A percentile compares a stretch with the other conserved stretches of the same genome.
phyloP scores from a whole-genome alignment of 2,329 filamentous ascomycete species.

The Exophiala xenobiotica region DNA sequence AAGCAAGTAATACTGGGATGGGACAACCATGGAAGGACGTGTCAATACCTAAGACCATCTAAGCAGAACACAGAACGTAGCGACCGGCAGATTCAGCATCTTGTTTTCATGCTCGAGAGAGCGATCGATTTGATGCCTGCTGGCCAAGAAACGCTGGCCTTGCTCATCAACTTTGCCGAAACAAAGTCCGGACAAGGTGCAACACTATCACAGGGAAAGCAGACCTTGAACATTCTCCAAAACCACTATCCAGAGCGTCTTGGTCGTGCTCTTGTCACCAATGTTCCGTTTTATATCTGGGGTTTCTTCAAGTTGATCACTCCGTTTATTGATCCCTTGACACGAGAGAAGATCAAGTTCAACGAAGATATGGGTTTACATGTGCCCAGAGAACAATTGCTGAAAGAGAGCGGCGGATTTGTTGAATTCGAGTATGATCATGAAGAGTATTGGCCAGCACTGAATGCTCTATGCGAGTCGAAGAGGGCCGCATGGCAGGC shows the following conservation, averaged over 20 bases:
- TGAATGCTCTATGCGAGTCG: constrained; percentile 69
- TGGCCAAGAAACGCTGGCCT: constrained; percentile 78
- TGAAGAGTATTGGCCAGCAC: constrained; percentile 79
- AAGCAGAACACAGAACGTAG: constrained; percentile 88
- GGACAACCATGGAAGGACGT: constrained; percentile 81
- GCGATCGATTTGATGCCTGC: constrained; percentile 83
- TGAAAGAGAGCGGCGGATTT: constrained; percentile 74
- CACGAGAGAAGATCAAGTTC: constrained; percentile 93
- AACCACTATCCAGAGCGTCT: constrained; percentile 93
- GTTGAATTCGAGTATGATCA: constrained; percentile 93
- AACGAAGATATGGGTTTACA: constrained; percentile 86
- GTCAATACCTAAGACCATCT: constrained; percentile 84
- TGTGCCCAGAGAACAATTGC: constrained; percentile 78
- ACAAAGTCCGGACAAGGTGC: constrained; percentile 75
- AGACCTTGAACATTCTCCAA: constrained; percentile 88
- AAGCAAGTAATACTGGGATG: constrained; percentile 90
- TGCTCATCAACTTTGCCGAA: constrained; percentile 89
- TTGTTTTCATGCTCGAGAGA: constrained; percentile 94
- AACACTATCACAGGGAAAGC: constrained; percentile 70
- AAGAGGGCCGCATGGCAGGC: constrained; percentile 61
- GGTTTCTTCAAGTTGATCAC: constrained; percentile 96
- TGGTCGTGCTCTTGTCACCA: constrained; percentile 83
- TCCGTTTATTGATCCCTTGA: constrained; percentile 94
- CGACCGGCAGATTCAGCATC: constrained; percentile 84
- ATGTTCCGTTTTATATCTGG: constrained; percentile 87